Base-by-base conservation (phyloP, 108 stramenopile species). In the Cylindrotheca closterium region DNA sequence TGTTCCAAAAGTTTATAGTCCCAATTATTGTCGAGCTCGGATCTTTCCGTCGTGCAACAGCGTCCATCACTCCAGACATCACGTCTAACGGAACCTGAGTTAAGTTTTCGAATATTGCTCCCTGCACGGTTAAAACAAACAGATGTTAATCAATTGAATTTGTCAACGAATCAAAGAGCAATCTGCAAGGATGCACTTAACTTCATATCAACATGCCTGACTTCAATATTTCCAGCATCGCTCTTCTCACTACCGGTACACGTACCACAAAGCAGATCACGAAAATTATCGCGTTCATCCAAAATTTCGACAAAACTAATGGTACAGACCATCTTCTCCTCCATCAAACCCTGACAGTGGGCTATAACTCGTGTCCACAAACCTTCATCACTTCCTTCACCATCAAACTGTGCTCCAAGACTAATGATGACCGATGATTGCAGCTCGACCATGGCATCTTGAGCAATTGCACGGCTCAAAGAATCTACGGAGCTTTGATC, bases 61-160 rank as follows among this genome's bases (percentile, higher is more conserved):
- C 30, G 48, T 64, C 63, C 27, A 64, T n/a, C n/a, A 78, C 57
- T 46, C 42, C 48, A n/a, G 56, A 57, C 47, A 59, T 67, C 10
- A 69, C 71, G 42, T 79, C 68, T 27, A 92, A 57, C 1, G 71
- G 60, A 4, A 79, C 63, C 55, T 85, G 54, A 19, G 63, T 67
- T 51, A 93, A 54, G 56, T 80, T 80, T 49, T 74, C 56, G 12
- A 93, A 58, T 1, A 75, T 58, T 2, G 86, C 88, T 19, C 80
- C 80, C 12, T n/a, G n/a, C n/a, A n/a, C n/a, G n/a, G n/a, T n/a
- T n/a, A n/a, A n/a, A n/a, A n/a, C n/a, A 15, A 15, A 17, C 17
- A 12, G 45, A 17, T 12, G 15, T 15, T 12, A 12, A 17, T 46
- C 72, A 23, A 55, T 68, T 58, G 52, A 69, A 60, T 24, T 23